Evolutionary conservation across 1,139 yeast species (phyloP), one percentile per base, ranked within the genome.

Genomic region (Diutina pseudorugosa): DNA sequence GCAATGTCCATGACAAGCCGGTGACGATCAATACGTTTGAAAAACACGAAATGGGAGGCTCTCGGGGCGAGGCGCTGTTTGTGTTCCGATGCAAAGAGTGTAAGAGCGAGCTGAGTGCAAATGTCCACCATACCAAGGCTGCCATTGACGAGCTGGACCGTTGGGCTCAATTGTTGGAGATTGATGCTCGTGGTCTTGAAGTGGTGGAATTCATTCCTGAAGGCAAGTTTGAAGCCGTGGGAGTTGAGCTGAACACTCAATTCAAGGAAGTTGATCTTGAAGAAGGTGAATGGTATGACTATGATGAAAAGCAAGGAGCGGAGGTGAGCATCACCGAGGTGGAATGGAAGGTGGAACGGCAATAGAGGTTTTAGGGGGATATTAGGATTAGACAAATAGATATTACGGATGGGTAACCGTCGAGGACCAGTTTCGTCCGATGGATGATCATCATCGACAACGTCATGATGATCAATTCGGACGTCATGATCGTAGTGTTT

Each of bases 271-370:
- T 89, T n/a, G 89, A 84, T 54, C 67, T 89, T 52, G 78, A 75
- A 47, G 97, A 89, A 45, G 81, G 79, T 49, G 98, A 93, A 64
- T 91, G 96, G 95, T 93, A 83, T 64, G 98, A 93, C 62, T 94
- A 91, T 64, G 98, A 93, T 63, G 98, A 93, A 55, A 79, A 83
- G 61, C 83, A 87, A 4, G 80, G 82, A 11, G 79, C 73, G 27
- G 97, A 93, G 65, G 97, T 90, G 21, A 82, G 94, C 44, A 77
- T 93, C 16, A 80, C 86, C 1, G 93, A 88, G 8, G 75, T 83
- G 19, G 63, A 71, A 53, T 90, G 49, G 49, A 25, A 27, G 21
- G 19, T 45, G 7, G 49, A 45, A 27, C 21, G 49, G 25, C 21
- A 18, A 12, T 41, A 19, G 25, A 2, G 25, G 25, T 19, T 8